Percentiles rank a stretch among this genome's conserved stretches.
phyloP scores from a whole-genome alignment of 257 asterid species.

The Gynochthodes officinalis region DNA sequence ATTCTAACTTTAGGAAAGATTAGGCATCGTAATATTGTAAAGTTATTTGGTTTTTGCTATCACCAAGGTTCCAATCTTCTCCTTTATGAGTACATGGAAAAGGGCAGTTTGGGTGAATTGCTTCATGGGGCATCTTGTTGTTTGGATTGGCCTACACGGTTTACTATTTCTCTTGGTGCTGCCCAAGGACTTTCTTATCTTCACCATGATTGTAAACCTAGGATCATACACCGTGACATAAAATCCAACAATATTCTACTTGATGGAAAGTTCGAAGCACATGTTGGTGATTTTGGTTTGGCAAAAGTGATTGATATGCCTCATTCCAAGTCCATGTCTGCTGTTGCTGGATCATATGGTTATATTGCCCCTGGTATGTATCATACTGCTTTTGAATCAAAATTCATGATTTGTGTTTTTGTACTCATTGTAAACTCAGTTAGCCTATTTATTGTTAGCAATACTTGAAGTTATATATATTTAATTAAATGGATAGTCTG shows the following conservation, averaged over 20 bases:
- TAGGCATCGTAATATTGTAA: constrained; percentile 94
- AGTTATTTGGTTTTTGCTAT: constrained; percentile 82
- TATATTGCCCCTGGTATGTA: constrained; percentile 93
- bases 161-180: constrained; percentile 73
- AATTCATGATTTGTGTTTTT: not conserved
- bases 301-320: constrained; percentile 98
- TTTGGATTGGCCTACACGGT: constrained; percentile 81
- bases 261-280: constrained; percentile 91
- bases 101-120: constrained; percentile 87
- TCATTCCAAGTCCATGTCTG: constrained; percentile 87
- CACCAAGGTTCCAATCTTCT: constrained; percentile 85
- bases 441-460: not conserved
- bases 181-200: constrained; percentile 87
- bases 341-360: constrained; percentile 96
- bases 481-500: not conserved
- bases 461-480: not conserved
- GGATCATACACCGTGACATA: constrained; percentile 86
- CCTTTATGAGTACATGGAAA: constrained; percentile 83
- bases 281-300: constrained; percentile 93
- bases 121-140: constrained; percentile 59
- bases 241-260: constrained; percentile 84
- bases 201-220: constrained; percentile 87
- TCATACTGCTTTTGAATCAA: not conserved
- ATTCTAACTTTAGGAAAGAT: constrained; percentile 77
- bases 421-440: not conserved